Conservation (phyloP, 2,329 filamentous ascomycete genomes). For the Ramularia collo-cygni region DNA sequence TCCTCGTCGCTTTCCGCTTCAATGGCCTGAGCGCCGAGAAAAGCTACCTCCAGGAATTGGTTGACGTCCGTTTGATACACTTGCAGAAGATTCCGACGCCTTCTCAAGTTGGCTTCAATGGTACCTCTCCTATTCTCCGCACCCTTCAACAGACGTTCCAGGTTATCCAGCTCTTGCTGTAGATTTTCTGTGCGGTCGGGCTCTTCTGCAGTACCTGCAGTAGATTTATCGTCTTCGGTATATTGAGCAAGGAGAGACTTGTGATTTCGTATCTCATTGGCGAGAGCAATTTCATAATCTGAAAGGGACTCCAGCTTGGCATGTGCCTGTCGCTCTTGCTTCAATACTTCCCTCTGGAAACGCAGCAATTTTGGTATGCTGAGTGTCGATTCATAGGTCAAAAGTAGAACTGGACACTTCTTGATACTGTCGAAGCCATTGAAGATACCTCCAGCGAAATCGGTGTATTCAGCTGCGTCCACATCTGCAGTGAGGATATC, state of each 20-base stretch:
- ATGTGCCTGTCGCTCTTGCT: background rate
- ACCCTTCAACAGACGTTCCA: background rate
- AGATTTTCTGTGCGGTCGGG: background rate
- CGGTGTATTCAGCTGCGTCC: conserved; percentile 5
- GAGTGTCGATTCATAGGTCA: conserved; percentile 5
- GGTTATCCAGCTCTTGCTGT: background rate
- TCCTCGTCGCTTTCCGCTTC: background rate
- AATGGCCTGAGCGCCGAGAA: background rate
- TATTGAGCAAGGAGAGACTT: background rate
- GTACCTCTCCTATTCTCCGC: background rate
- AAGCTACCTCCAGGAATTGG: conserved; percentile 6
- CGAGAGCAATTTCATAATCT: background rate
- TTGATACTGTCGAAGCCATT: conserved; percentile 2
- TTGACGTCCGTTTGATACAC: conserved; percentile 1
- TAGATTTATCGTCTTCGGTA: too few relatives aligned
- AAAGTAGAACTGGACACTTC: conserved; percentile 1
- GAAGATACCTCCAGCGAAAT: conserved; percentile 1
- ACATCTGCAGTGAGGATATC: background rate
- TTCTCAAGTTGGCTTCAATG: conserved; percentile 1
- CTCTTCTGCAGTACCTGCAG: background rate
- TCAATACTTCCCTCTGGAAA: background rate
- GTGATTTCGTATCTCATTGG: conserved; percentile 5
- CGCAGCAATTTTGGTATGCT: background rate
- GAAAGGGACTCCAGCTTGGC: conserved; percentile 1
- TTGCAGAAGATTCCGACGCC: background rate